A percentile compares a stretch with the other conserved stretches of the same genome.
Evolutionary conservation across 345 rosid species (phyloP).

Genomic region (Laguncularia racemosa): DNA sequence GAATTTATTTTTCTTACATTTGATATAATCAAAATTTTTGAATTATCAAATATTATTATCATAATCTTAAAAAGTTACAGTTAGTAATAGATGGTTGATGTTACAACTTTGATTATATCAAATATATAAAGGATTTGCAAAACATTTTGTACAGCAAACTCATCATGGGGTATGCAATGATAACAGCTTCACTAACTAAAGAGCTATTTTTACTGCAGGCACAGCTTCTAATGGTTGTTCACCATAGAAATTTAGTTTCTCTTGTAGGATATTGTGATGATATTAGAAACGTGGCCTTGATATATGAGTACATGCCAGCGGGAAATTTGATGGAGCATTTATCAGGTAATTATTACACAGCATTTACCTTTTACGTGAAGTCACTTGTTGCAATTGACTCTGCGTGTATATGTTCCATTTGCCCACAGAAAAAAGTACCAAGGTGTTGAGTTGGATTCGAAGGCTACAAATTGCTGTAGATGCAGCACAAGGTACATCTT

Average conservation of each 20-base stretch:
- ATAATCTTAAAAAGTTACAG: too few species aligned
- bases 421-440: constrained; percentile 14
- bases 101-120: too few species aligned
- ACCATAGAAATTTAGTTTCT: constrained; percentile 24
- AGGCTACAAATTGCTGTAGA: neutral
- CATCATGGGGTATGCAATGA: too few species aligned
- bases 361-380: neutral
- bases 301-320: constrained; percentile 43
- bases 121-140: too few species aligned
- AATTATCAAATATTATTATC: too few species aligned
- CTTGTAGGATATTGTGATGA: constrained; percentile 39
- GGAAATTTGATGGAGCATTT: constrained; percentile 31
- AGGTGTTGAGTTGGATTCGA: constrained; percentile 14
- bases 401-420: too few species aligned
- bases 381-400: neutral
- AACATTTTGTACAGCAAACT: too few species aligned
- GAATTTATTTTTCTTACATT: too few species aligned
- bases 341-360: constrained; percentile 18
- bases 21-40: too few species aligned
- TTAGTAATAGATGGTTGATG: too few species aligned
- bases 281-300: constrained; percentile 24
- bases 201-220: constrained; percentile 22
- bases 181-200: too few species aligned
- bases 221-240: constrained; percentile 40
- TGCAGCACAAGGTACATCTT: neutral